Percentiles rank a stretch among this genome's conserved stretches.
phyloP scores from a whole-genome alignment of 352 stramenopile genomes.

The Globisporangium recalcitrans region DNA sequence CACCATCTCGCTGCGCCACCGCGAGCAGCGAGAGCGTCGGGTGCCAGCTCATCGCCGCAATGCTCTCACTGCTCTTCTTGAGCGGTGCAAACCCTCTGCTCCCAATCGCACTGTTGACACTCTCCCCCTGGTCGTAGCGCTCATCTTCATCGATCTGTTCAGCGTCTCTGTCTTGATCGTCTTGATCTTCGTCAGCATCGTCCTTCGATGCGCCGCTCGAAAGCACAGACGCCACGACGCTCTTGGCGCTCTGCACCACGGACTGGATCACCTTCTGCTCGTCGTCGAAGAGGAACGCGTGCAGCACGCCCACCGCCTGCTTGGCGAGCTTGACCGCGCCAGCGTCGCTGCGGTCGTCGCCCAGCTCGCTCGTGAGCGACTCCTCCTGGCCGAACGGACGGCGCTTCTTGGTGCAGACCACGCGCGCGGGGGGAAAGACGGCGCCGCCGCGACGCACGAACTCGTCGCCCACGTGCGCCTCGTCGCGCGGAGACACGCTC shows the following conservation, averaged over 20 bases:
- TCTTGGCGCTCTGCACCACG: constrained; percentile 21
- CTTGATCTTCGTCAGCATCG: constrained; percentile 22
- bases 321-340: constrained; percentile 42
- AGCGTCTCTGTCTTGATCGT: constrained; percentile 24
- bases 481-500: constrained; percentile 54
- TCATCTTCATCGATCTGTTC: constrained; percentile 19
- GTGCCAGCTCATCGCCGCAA: constrained; percentile 61
- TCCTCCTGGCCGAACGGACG: constrained; percentile 51
- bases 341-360: constrained; percentile 29
- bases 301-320: constrained; percentile 17
- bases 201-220: constrained; percentile 19
- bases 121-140: background rate
- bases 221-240: constrained; percentile 20
- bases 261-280: constrained; percentile 46
- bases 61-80: constrained; percentile 32
- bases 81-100: constrained; percentile 1
- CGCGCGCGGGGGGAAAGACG: constrained; percentile 51
- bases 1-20: constrained; percentile 59
- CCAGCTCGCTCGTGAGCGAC: constrained; percentile 47
- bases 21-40: constrained; percentile 49
- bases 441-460: constrained; percentile 56
- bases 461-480: constrained; percentile 52
- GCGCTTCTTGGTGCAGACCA: constrained; percentile 42
- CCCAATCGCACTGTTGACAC: background rate
- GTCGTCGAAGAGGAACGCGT: constrained; percentile 56